Evolutionary conservation across 1,139 yeast species (phyloP), one percentile per base, ranked within the genome.

Genomic region (Candida freyschussii): DNA sequence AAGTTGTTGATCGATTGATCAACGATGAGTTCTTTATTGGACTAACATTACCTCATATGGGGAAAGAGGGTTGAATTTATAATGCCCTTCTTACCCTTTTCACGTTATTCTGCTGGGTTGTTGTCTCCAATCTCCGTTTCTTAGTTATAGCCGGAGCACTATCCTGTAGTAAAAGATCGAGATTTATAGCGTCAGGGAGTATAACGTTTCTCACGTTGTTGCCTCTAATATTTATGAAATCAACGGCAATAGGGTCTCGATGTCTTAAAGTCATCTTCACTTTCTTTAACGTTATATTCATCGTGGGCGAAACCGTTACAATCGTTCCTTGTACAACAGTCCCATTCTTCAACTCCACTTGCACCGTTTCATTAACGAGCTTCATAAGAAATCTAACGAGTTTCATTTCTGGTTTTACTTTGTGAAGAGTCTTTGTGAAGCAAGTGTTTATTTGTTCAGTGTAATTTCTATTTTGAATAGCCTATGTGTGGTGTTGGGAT

Each of bases 331-430:
- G 67, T 3, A 80, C 68, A 8, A 78, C 65, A 0, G 87, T 76
- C 20, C 97, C 97, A 57, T 91, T 87, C 58, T 91, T 91, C 52
- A 91, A 67, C 56, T 91, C 98, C 17, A 91, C 85, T 34, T 93
- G 91, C 7, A 91, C 91, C 27, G 89, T 78, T 60, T 89, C 97
- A 43, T 78, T 79, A 28, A 83, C 77, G 47, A 91, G 65, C 53
- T 86, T 89, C 91, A 86, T 86, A 41, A 91, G 66, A 57, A 91
- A 89, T 43, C 83, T 69, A 13, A 75, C 79, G 28, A 77, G 57
- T 57, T 77, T 75, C 84, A 78, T 76, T 23, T 24, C 55, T 27
- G 9, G 13, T 23, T 10, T 19, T 20, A 11, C 18, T n/a, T 20
- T 6, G 5, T 6, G 6, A 12, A n/a, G n/a, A n/a, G n/a, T n/a